Conservation (phyloP, 345 rosid genomes). For the Populus pruinosa region DNA sequence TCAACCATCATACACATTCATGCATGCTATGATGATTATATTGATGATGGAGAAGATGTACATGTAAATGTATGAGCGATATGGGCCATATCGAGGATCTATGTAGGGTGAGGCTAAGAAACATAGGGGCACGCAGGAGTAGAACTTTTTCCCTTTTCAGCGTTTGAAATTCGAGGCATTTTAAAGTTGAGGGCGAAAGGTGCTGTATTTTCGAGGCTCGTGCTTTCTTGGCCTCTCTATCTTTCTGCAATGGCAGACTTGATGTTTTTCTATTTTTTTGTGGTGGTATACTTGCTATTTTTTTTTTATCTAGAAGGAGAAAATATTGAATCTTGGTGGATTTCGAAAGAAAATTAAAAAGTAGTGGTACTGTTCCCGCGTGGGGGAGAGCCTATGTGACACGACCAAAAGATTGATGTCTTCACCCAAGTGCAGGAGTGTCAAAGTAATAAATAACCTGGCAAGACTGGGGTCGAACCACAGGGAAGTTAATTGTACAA, state of each 20-base stretch:
- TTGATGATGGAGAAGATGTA: background rate
- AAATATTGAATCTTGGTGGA: background rate
- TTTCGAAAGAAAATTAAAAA: background rate
- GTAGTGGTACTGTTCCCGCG: background rate
- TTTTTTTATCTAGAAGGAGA: background rate
- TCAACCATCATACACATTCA: background rate
- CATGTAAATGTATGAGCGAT: background rate
- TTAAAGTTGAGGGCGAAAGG: slow-evolving; percentile 14
- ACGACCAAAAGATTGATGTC: too few species aligned
- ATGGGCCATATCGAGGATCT: background rate
- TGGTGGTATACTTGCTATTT: background rate
- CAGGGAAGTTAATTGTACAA: too few species aligned
- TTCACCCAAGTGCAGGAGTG: too few species aligned
- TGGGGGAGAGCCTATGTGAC: slow-evolving; percentile 5
- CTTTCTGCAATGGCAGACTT: background rate
- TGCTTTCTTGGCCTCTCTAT: slow-evolving; percentile 8
- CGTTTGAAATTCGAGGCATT: slow-evolving; percentile 23
- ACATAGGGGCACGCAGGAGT: background rate
- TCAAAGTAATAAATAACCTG: too few species aligned
- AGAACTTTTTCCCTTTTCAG: slow-evolving; percentile 3
- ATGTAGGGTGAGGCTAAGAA: background rate
- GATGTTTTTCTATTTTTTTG: background rate
- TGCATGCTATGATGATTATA: background rate
- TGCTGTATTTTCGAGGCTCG: slow-evolving; percentile 31
- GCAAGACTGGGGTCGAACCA: too few species aligned